Evolutionary conservation across 306 rosid genomes (phyloP).

Genomic region (Astragalus membranaceus): DNA sequence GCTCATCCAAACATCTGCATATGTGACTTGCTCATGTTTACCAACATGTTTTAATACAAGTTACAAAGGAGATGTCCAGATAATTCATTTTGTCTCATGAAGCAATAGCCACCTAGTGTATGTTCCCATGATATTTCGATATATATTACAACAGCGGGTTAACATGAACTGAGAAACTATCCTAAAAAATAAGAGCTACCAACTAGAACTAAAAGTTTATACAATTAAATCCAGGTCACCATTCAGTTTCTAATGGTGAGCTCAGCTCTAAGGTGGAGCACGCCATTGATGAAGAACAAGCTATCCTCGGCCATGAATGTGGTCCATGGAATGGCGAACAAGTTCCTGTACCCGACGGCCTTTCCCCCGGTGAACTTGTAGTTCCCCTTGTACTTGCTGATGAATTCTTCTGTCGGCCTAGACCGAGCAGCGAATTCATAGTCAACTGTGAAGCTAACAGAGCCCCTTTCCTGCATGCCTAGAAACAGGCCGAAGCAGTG

Average conservation of each 20-base stretch:
- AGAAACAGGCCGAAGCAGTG: slow-evolving; percentile 89
- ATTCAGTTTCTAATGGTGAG: slow-evolving; percentile 60
- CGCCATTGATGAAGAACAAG: slow-evolving; percentile 73
- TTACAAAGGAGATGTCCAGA: too few species aligned
- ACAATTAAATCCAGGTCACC: slow-evolving; percentile 19
- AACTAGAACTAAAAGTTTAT: slow-evolving; percentile 12
- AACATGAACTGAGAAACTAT: not conserved
- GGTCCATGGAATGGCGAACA: slow-evolving; percentile 80
- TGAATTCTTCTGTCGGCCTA: slow-evolving; percentile 71
- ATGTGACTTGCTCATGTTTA: too few species aligned
- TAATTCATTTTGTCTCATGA: too few species aligned
- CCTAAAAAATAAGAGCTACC: slow-evolving; percentile 11
- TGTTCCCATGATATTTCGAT: slow-evolving; percentile 4
- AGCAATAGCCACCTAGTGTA: not conserved
- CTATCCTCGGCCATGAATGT: slow-evolving; percentile 86
- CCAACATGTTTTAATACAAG: too few species aligned
- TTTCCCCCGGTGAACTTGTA: slow-evolving; percentile 88
- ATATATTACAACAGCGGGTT: not conserved
- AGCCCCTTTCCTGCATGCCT: slow-evolving; percentile 97
- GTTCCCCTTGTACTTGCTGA: slow-evolving; percentile 90
- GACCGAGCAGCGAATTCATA: slow-evolving; percentile 89
- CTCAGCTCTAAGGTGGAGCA: slow-evolving; percentile 94
- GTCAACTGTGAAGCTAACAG: slow-evolving; percentile 83
- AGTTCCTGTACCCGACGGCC: slow-evolving; percentile 84
- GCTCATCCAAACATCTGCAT: too few species aligned